These are phyloP conservation scores for Lyophyllum atratum DNA, from an alignment of 768 basidiomycete species.

Conservation along the genomic window DNA sequence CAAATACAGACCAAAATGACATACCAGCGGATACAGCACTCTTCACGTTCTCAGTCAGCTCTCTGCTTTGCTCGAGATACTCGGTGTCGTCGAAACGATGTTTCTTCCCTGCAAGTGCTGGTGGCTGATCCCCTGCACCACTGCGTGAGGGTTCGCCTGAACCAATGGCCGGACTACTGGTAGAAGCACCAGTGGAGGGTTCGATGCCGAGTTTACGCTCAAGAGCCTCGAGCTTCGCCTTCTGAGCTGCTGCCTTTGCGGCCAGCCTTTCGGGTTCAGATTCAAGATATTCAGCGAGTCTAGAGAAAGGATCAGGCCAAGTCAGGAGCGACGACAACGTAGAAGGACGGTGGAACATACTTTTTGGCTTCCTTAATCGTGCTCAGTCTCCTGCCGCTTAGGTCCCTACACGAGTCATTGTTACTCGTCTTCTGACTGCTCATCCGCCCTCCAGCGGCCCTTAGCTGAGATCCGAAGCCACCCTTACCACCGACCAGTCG, in stretches of 20 bases:
- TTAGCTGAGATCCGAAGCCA: slow-evolving; percentile 94
- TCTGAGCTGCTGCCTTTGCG: slow-evolving; percentile 74
- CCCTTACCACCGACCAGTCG: slow-evolving; percentile 90
- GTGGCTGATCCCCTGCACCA: slow-evolving; percentile 34
- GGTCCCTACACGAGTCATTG: slow-evolving; percentile 92
- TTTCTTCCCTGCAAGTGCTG: slow-evolving; percentile 70
- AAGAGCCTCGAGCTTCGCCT: slow-evolving; percentile 80
- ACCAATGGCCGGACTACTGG: slow-evolving; percentile 17
- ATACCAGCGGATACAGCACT: slow-evolving; percentile 85
- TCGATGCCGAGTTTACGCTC: slow-evolving; percentile 84
- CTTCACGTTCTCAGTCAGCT: slow-evolving; percentile 90
- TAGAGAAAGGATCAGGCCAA: slow-evolving; percentile 28
- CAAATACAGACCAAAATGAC: slow-evolving; percentile 16
- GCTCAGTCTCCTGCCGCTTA: slow-evolving; percentile 85
- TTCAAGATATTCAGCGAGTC: slow-evolving; percentile 85
- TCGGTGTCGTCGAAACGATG: slow-evolving; percentile 91
- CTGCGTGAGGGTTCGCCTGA: slow-evolving; percentile 31
- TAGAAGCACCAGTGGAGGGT: slow-evolving; percentile 27
- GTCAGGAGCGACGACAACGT: background rate
- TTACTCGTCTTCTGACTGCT: slow-evolving; percentile 93
- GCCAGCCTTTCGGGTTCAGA: slow-evolving; percentile 80
- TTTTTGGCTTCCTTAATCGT: slow-evolving; percentile 97
- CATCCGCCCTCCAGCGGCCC: slow-evolving; percentile 98
- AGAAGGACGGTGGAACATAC: slow-evolving; percentile 42
- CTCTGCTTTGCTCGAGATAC: slow-evolving; percentile 88